Evolutionary conservation across 805 yeast species (phyloP).

Genomic region (Scheffersomyces stipitis): DNA sequence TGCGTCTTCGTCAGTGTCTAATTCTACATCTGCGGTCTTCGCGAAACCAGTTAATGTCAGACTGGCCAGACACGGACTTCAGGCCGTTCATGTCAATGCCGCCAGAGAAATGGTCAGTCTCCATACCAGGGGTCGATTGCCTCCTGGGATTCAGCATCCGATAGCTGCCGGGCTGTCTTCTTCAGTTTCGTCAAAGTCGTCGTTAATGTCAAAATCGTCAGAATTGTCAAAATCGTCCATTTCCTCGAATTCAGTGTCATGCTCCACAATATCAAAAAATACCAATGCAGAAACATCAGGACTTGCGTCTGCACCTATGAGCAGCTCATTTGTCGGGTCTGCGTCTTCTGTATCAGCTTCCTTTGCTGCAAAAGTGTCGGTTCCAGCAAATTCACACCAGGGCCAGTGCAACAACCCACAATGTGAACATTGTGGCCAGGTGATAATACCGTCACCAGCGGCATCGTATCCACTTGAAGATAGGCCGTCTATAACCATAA

Average conservation of each 20-base stretch:
- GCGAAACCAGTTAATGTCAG: too few relatives aligned
- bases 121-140: conserved; percentile 45
- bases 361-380: conserved; percentile 17
- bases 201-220: conserved; percentile 1
- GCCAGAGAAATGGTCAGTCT: conserved; percentile 64
- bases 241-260: too few relatives aligned
- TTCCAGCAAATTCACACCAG: conserved; percentile 45
- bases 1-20: too few relatives aligned
- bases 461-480: conserved; percentile 64
- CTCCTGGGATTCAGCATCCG: conserved; percentile 2
- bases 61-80: too few relatives aligned
- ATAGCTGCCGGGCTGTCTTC: conserved; percentile 2
- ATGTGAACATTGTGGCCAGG: conserved; percentile 67
- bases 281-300: neutral
- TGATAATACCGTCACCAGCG: conserved; percentile 75
- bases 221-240: too few relatives aligned
- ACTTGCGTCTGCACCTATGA: neutral
- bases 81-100: conserved; percentile 53
- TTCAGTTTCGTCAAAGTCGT: conserved; percentile 5
- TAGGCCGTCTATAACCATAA: conserved; percentile 65
- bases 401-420: conserved; percentile 42
- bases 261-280: neutral
- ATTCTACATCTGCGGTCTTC: too few relatives aligned
- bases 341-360: neutral
- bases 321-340: neutral